Evolutionary conservation across 1,284 basidiomycete genomes (phyloP), one percentile per base, ranked within the genome.

Genomic region (Trichosporon ovoides): DNA sequence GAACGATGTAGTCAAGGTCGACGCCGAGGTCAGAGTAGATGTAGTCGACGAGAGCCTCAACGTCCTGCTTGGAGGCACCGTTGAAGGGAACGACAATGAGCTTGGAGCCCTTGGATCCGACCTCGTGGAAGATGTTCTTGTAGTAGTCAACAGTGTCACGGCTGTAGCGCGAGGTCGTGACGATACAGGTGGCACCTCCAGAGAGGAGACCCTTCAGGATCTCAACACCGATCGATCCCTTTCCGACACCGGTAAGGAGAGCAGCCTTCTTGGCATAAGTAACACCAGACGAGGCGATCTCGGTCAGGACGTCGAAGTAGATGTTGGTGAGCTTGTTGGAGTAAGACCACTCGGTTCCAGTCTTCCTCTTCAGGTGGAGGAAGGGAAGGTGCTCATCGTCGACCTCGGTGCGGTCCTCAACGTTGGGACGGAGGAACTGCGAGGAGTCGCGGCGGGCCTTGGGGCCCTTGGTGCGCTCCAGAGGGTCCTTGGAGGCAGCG

Each of bases 211-310:
- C 95, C 78, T 97, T 98, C 67, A 98, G 83, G 66, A 98, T 91
- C 78, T 98, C 96, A 58, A 96, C 88, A 66, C 95, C 95, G 70
- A 98, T 98, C 3, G 92, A 96, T 20, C 91, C 95, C 74, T 92
- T 94, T 58, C 95, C 95, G 57, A 98, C 96, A 77, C 96, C 95
- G 48, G 95, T 98, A 48, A 98, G 84, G 35, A 98, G 84, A 1
- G 95, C 95, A 69, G 98, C 97, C 83, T 98, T 98, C 81, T 95
- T 93, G 79, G 95, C 88, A 84, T 97, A 98, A 0, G 93, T 94
- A 14, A 94, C 96, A 48, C 95, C 95, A 10, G 94, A 93, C 0
- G 94, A 96, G 11, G 96, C 95, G 68, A 98, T 97, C 79, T 98
- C 96, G 70, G 93, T 89, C 50, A 98, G 82, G 65, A 98, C 88